Percentiles rank a stretch among this genome's conserved stretches.
phyloP scores from a whole-genome alignment of 495 filamentous ascomycete species.

The Talaromyces adpressus region DNA sequence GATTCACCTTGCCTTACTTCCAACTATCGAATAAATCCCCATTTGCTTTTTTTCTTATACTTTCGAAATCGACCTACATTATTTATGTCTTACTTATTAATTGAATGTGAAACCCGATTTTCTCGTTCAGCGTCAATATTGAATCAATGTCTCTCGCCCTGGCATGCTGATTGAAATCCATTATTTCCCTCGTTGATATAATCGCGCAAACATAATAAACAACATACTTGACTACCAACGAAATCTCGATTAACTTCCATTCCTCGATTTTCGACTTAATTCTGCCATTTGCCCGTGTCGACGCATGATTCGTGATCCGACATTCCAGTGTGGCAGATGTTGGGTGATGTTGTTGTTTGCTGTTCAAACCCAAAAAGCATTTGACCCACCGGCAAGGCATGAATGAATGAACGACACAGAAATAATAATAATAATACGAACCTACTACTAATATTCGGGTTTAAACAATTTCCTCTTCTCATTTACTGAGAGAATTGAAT shows the following conservation, averaged over 20 bases:
- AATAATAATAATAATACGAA: neutral
- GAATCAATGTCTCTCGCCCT: neutral
- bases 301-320: neutral
- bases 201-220: neutral
- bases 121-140: neutral
- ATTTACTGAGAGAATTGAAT: too few relatives aligned
- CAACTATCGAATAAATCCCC: neutral
- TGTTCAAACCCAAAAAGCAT: neutral
- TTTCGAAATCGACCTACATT: neutral
- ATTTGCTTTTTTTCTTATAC: neutral
- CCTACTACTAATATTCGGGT: neutral
- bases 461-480: neutral
- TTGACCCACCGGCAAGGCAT: neutral
- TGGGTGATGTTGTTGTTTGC: neutral
- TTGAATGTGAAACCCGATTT: neutral
- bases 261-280: neutral
- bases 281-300: neutral
- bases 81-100: neutral
- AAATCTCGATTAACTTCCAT: neutral
- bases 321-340: neutral
- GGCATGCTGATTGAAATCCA: neutral
- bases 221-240: neutral
- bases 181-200: neutral
- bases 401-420: neutral
- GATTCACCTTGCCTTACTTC: neutral